Percentiles rank a stretch among this genome's conserved stretches.
Conservation (phyloP, 2,329 filamentous ascomycete genomes). For the Cercospora zeina region DNA sequence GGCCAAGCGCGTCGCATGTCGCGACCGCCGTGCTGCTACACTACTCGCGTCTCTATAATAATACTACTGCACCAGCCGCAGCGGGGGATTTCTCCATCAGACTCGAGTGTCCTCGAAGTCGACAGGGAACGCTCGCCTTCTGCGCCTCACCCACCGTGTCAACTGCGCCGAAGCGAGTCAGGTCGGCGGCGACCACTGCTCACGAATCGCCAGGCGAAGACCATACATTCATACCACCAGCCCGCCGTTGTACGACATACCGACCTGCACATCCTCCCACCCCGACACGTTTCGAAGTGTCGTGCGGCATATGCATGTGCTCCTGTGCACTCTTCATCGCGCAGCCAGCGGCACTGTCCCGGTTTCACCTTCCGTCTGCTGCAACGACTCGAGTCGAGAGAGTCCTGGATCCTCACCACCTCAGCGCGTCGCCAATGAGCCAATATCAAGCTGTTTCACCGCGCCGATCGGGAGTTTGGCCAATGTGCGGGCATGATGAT, state of each 20-base stretch:
- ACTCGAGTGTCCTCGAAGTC: too few species aligned
- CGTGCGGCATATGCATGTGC: background rate
- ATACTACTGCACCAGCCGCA: background rate
- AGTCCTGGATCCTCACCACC: background rate
- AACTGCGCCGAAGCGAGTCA: background rate
- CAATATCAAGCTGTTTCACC: background rate
- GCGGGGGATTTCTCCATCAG: too few species aligned
- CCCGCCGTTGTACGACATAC: background rate
- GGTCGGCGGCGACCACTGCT: background rate
- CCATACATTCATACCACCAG: background rate
- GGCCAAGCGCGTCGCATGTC: constrained; percentile 3
- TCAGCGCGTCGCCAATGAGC: background rate
- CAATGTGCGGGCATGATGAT: background rate
- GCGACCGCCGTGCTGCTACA: background rate
- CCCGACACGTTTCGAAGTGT: constrained; percentile 1
- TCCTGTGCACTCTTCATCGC: background rate
- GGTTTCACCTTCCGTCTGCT: background rate
- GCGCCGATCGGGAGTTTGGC: background rate
- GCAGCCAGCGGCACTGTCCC: background rate
- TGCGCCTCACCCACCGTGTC: background rate
- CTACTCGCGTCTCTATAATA: background rate
- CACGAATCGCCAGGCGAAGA: background rate
- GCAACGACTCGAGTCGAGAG: background rate
- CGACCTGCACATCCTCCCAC: background rate
- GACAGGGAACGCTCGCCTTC: background rate